Evolutionary conservation across 192 early-diverging fungal genomes (phyloP).

Genomic region (Endogone sp.): DNA sequence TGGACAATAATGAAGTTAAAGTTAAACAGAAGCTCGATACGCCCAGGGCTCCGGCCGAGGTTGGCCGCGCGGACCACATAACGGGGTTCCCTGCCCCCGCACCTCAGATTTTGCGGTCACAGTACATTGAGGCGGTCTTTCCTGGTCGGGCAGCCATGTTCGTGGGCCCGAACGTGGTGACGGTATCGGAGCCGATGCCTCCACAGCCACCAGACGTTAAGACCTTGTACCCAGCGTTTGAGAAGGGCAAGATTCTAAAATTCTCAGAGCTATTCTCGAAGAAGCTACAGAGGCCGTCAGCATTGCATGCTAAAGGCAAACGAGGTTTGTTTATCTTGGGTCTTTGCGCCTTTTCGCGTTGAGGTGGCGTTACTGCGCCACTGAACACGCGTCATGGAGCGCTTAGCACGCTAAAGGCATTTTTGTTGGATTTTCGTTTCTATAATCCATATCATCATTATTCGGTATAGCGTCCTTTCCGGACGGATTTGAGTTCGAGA

Average conservation of each 20-base stretch:
- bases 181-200: neutral
- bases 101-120: neutral
- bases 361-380: neutral
- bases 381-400: neutral
- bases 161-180: neutral
- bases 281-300: constrained; percentile 34
- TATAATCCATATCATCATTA: too few relatives aligned
- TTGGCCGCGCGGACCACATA: too few relatives aligned
- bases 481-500: constrained; percentile 22
- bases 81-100: neutral
- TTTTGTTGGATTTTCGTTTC: too few relatives aligned
- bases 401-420: too few relatives aligned
- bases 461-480: constrained; percentile 17
- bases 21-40: neutral
- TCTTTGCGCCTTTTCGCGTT: neutral
- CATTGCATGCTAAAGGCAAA: constrained; percentile 24
- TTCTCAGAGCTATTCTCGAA: constrained; percentile 62
- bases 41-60: neutral
- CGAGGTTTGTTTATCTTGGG: constrained; percentile 18
- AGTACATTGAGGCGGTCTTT: too few relatives aligned
- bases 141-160: too few relatives aligned
- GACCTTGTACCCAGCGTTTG: constrained; percentile 58
- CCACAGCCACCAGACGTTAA: constrained; percentile 35
- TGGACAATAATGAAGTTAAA: constrained; percentile 20
- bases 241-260: constrained; percentile 50